Evolutionary conservation across 2,329 filamentous ascomycete species (phyloP).

Genomic region (Fusarium nelsonii): DNA sequence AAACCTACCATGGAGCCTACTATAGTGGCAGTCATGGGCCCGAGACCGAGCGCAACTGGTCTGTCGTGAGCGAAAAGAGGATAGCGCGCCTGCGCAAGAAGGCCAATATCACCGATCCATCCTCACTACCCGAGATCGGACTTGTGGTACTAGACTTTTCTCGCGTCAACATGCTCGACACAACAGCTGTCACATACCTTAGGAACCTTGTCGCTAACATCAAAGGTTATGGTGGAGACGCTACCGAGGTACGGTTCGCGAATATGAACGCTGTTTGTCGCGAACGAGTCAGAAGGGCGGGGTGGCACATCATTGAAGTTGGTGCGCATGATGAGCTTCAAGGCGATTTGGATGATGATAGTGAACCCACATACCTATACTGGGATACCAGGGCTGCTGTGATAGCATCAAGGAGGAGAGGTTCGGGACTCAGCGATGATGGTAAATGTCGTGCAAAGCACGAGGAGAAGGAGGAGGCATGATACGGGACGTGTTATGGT

Average conservation of each 20-base stretch:
- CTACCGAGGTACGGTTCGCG: conserved; percentile 62
- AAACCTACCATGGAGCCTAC: conserved; percentile 57
- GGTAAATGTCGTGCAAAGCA: conserved; percentile 30
- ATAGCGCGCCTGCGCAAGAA: conserved; percentile 59
- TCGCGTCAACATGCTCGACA: conserved; percentile 65
- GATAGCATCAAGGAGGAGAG: conserved; percentile 34
- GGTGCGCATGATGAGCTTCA: conserved; percentile 18
- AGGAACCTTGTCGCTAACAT: conserved; percentile 62
- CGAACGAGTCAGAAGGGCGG: conserved; percentile 54
- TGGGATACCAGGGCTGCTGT: conserved; percentile 35
- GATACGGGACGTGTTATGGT: not conserved
- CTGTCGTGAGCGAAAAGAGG: conserved; percentile 62
- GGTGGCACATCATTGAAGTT: conserved; percentile 50
- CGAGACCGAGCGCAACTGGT: conserved; percentile 63
- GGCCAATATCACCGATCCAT: conserved; percentile 51
- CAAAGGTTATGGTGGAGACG: conserved; percentile 61
- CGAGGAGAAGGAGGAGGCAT: conserved; percentile 32
- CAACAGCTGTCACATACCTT: conserved; percentile 64
- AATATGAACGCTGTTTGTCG: conserved; percentile 59
- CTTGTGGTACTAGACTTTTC: conserved; percentile 66
- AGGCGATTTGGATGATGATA: conserved; percentile 8
- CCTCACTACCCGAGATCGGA: conserved; percentile 55
- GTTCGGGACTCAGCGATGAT: conserved; percentile 23
- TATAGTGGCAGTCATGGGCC: conserved; percentile 52
- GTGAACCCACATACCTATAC: conserved; percentile 22